phyloP scores from a whole-genome alignment of 805 yeast species.

The Wickerhamomyces rabaulensis region DNA sequence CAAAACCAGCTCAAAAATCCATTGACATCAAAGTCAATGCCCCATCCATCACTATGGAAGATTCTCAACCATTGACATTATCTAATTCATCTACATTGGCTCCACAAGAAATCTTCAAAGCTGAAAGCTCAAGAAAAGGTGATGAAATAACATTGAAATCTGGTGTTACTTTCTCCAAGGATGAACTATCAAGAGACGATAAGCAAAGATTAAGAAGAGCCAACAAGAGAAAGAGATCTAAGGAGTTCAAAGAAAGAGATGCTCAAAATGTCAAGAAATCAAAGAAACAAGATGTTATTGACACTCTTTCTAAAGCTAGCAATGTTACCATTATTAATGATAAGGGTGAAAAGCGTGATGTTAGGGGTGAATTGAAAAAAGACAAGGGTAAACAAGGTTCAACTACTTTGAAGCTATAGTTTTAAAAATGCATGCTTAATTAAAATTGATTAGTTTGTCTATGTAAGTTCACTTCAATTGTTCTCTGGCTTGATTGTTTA shows the following conservation, averaged over 20 bases:
- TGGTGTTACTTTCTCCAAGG: conserved; percentile 76
- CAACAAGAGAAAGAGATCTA: conserved; percentile 73
- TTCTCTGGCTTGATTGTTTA: conserved; percentile 22
- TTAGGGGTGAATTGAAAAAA: conserved; percentile 60
- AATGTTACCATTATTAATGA: conserved; percentile 75
- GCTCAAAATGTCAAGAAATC: conserved; percentile 40
- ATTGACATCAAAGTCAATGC: conserved; percentile 79
- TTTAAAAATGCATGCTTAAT: neutral
- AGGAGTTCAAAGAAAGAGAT: conserved; percentile 35
- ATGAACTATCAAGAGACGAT: conserved; percentile 78
- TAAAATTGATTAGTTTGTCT: neutral
- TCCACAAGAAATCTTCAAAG: conserved; percentile 86
- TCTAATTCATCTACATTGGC: conserved; percentile 74
- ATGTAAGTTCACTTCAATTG: conserved; percentile 4
- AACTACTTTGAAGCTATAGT: conserved; percentile 17
- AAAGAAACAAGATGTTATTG: conserved; percentile 58
- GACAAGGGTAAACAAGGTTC: conserved; percentile 25
- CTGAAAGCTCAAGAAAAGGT: conserved; percentile 38
- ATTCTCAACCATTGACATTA: conserved; percentile 87
- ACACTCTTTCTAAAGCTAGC: conserved; percentile 65
- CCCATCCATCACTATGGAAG: conserved; percentile 87
- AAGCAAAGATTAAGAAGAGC: conserved; percentile 84
- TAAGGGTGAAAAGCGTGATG: conserved; percentile 70
- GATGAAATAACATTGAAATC: conserved; percentile 68
- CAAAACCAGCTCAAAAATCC: conserved; percentile 78